These are phyloP conservation scores for Arabis alpina DNA, from an alignment of 345 rosid genomes.

Conservation along the genomic window DNA sequence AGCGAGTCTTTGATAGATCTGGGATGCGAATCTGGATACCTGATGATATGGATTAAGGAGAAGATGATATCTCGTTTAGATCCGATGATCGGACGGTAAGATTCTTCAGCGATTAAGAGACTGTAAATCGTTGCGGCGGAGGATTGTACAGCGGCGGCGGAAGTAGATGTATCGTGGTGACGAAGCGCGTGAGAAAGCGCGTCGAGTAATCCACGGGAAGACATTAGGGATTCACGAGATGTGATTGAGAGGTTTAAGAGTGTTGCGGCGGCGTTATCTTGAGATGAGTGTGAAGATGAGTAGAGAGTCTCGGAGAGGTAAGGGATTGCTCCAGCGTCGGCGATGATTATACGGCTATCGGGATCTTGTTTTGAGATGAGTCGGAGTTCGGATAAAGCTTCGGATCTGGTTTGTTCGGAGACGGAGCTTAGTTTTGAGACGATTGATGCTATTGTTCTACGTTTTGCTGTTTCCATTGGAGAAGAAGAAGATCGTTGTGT, in stretches of 20 bases:
- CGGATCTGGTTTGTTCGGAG: conserved; percentile 71
- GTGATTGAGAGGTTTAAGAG: conserved; percentile 83
- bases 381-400: conserved; percentile 76
- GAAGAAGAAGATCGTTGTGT: neutral
- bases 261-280: conserved; percentile 90
- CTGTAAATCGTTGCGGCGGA: conserved; percentile 85
- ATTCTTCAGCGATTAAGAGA: conserved; percentile 73
- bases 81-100: conserved; percentile 84
- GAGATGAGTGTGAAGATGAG: conserved; percentile 59
- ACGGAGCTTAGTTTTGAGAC: conserved; percentile 82
- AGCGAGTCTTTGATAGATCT: conserved; percentile 80
- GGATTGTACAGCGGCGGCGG: conserved; percentile 76
- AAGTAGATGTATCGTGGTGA: conserved; percentile 55
- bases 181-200: conserved; percentile 83
- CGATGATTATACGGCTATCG: conserved; percentile 63
- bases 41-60: conserved; percentile 67
- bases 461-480: conserved; percentile 74
- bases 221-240: conserved; percentile 68
- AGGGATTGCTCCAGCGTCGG: conserved; percentile 84
- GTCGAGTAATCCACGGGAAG: conserved; percentile 85
- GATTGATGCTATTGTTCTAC: conserved; percentile 60
- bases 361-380: conserved; percentile 78
- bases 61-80: conserved; percentile 83
- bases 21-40: conserved; percentile 58
- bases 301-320: conserved; percentile 82